Evolutionary conservation across 345 rosid genomes (phyloP), one percentile per base, ranked within the genome.

Genomic region (Bretschneidera sinensis): DNA sequence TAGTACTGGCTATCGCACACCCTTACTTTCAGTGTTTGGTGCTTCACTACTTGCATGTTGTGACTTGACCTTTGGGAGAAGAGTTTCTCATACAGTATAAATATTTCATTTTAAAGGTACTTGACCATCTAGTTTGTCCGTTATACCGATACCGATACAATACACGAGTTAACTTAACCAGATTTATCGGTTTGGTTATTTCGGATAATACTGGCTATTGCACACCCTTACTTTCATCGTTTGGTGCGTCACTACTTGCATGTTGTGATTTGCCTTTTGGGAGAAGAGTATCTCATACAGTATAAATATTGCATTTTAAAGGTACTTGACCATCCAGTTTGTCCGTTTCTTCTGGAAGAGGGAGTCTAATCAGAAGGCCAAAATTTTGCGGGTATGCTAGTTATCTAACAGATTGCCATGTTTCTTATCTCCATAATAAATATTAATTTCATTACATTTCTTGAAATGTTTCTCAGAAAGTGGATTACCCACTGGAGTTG

Each of bases 301-400:
- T 14, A 9, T 39, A 39, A 55, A 24, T 51, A 63, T 50, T 64
- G 61, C 24, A 53, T 67, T 66, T 67, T 64, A 62, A 71, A 95
- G 99, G 87, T 95, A 95, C 76, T 71, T 88, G 77, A 91, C 97
- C n/a, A 79, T 95, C 77, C 99, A 95, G 78, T 91, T 95, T 79
- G 97, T 95, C 56, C 94, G 95, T 0, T 95, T 95, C 79, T 95
- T 95, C 88, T 95, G 97, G 99, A 95, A 91, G 83, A 83, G 99
- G 73, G 99, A 95, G 66, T 86, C 94, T 50, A 95, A 91, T 80
- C 97, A 91, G 78, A 95, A 95, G 73, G 99, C 97, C 57, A 95
- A 95, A 78, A 95, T 95, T 70, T 80, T 95, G 63, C 79, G 96
- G 86, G 99, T 95, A 79, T 33, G 56, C n/a, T 51, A 47, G 43